Evolutionary conservation across 345 rosid genomes (phyloP), one percentile per base, ranked within the genome.

Genomic region (Citropsis articulata): DNA sequence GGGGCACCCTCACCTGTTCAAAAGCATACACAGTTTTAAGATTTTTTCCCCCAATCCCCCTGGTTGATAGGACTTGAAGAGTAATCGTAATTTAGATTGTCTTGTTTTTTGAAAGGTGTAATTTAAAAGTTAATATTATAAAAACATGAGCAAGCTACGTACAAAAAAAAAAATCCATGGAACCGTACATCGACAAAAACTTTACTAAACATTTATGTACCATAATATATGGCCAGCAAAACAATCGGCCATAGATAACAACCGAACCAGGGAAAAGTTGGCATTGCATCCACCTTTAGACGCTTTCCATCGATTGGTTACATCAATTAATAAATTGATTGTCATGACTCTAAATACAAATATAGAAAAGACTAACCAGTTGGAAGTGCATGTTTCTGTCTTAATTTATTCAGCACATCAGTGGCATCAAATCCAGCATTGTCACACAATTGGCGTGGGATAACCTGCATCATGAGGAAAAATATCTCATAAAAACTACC

Each of bases 371-470:
- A 57, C 87, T 72, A 78, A 97, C 99, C 98, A 59, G 94, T 91
- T 75, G 91, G 92, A 80, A 89, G 93, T 27, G 96, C 95, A 84
- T 97, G 99, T 72, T 97, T 97, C 87, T 94, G 98, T 79, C 99
- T 90, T 71, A 94, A 82, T 89, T 97, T 97, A 87, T 94, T 97
- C 85, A 97, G 85, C 71, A 97, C 94, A 85, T 97, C 99, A 85
- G 98, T 97, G 53, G 99, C 98, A 85, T 97, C 99, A 87, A 93
- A 97, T 77, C 98, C 99, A 79, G 99, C 99, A 89, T 97, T 97
- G 85, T 94, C 98, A 83, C 98, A 97, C 65, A 97, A 88, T 74
- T 97, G 99, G 48, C 98, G 82, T 72, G 99, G 99, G 80, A 97
- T 97, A 71, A 97, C 91, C 99, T 96, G 89, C 79, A 88, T 65